Conservation (phyloP, 2,329 filamentous ascomycete genomes). For the Fusarium sp. region DNA sequence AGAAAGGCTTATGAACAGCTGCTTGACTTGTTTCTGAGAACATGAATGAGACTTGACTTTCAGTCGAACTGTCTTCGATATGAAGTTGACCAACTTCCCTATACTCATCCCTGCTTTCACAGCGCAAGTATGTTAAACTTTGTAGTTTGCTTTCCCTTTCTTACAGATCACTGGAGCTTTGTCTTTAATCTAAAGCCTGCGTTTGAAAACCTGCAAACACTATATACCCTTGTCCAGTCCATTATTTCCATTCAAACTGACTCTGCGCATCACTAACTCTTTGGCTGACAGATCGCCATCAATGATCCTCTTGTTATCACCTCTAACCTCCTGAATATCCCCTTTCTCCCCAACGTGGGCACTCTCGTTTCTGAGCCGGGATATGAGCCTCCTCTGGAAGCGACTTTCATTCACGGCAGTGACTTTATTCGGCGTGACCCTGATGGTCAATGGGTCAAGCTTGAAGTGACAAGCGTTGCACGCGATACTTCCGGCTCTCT, state of each 20-base stretch:
- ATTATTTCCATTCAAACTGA: not conserved
- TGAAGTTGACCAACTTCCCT: slow-evolving; percentile 53
- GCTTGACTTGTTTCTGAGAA: not conserved
- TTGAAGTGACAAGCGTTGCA: slow-evolving; percentile 55
- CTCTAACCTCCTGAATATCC: slow-evolving; percentile 51
- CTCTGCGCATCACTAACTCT: not conserved
- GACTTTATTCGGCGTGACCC: slow-evolving; percentile 57
- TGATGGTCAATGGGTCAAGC: slow-evolving; percentile 52
- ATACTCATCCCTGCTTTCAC: slow-evolving; percentile 56
- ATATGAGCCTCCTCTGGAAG: slow-evolving; percentile 54
- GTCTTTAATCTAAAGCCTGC: not conserved
- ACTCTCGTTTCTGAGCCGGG: slow-evolving; percentile 52
- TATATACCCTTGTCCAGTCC: not conserved
- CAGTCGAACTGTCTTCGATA: slow-evolving; percentile 18
- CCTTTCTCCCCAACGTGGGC: slow-evolving; percentile 48
- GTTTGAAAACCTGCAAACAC: not conserved
- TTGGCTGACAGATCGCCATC: slow-evolving; percentile 49
- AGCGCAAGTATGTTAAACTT: slow-evolving; percentile 48
- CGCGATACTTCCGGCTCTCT: slow-evolving; percentile 50
- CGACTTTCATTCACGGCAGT: slow-evolving; percentile 54
- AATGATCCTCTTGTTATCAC: slow-evolving; percentile 51
- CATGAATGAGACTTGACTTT: slow-evolving; percentile 28
- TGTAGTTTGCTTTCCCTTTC: not conserved
- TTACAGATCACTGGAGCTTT: not conserved
- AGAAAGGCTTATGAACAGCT: slow-evolving; percentile 7